Conservation (phyloP, 306 rosid genomes). For the Bauhinia variegata region DNA sequence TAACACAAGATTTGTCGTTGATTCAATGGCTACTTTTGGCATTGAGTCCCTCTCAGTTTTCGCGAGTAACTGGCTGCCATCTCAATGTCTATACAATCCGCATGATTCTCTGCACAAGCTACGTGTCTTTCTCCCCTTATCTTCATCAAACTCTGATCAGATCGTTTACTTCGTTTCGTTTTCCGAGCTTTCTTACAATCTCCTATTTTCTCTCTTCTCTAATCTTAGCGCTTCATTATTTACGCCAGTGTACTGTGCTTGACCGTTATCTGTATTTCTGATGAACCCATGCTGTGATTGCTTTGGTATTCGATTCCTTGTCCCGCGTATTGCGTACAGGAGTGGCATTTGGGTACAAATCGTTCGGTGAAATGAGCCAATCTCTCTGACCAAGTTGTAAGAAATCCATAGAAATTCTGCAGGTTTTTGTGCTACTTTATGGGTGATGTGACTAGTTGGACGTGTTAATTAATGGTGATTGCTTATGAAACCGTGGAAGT, state of each 20-base stretch:
- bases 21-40: too few relatives aligned
- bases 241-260: not conserved
- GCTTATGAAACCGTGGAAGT: not conserved
- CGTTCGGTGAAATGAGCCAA: not conserved
- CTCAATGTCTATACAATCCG: constrained; percentile 6
- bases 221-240: constrained; percentile 1
- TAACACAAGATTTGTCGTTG: too few relatives aligned
- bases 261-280: not conserved
- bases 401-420: not conserved
- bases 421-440: not conserved
- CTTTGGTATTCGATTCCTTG: not conserved
- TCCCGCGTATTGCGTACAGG: not conserved
- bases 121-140: constrained; percentile 34
- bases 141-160: not conserved
- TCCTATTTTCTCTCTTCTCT: not conserved
- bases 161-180: not conserved
- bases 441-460: not conserved
- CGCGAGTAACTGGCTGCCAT: too few relatives aligned
- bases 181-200: not conserved
- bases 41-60: too few relatives aligned
- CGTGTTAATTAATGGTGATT: not conserved
- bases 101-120: constrained; percentile 27
- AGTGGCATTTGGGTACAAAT: not conserved
- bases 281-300: not conserved
- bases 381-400: not conserved